phyloP scores from a whole-genome alignment of 306 rosid species.

The Biancaea sappan region DNA sequence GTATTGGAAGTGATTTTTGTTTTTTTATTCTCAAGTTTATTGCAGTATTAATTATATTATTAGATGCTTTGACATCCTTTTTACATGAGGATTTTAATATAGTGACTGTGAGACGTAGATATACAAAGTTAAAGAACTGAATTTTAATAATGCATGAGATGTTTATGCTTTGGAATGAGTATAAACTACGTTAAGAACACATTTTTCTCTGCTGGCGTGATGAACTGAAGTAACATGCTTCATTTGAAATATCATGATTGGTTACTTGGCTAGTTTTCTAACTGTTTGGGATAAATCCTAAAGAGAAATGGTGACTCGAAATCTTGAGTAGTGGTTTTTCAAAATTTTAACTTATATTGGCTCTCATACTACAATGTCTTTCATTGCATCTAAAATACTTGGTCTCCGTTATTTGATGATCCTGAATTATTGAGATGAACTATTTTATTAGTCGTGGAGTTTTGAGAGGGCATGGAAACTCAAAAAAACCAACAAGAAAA shows the following conservation, averaged over 20 bases:
- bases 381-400: background rate
- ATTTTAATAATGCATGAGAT: background rate
- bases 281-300: background rate
- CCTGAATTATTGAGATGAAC: slow-evolving; percentile 4
- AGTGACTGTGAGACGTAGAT: background rate
- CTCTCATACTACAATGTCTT: background rate
- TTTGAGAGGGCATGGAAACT: slow-evolving; percentile 55
- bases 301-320: background rate
- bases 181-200: background rate
- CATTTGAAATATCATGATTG: background rate
- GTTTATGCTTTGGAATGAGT: background rate
- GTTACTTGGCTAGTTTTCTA: background rate
- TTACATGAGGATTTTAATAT: background rate
- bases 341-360: background rate
- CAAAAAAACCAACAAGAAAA: slow-evolving; percentile 49
- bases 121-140: background rate
- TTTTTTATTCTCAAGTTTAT: background rate
- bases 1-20: background rate
- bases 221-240: background rate
- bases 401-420: background rate
- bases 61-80: background rate
- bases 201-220: background rate
- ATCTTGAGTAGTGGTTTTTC: background rate
- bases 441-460: slow-evolving; percentile 29
- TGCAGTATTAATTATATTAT: background rate